Evolutionary conservation across 2,329 filamentous ascomycete genomes (phyloP).

Genomic region (Stagonosporopsis chrysanthemi): DNA sequence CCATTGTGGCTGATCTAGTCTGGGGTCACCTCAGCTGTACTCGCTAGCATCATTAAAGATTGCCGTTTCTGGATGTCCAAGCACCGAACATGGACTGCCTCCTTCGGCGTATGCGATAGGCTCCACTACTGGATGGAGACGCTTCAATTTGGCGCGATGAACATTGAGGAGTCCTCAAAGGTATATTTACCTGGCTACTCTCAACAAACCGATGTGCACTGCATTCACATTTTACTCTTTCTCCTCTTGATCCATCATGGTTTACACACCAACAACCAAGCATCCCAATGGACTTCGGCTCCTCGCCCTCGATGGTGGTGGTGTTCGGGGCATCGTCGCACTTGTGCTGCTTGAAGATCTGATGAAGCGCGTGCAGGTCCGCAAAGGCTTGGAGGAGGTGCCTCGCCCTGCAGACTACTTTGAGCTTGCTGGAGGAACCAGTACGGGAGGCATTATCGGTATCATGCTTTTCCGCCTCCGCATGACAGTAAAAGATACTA

Average conservation of each 20-base stretch:
- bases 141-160: background rate
- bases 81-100: background rate
- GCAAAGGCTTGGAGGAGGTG: background rate
- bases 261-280: slow-evolving; percentile 1
- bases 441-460: slow-evolving; percentile 10
- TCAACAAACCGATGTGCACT: background rate
- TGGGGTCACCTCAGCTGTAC: slow-evolving; percentile 2
- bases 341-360: slow-evolving; percentile 3
- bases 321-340: slow-evolving; percentile 6
- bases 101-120: background rate
- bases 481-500: slow-evolving; percentile 2
- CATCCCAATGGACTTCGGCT: slow-evolving; percentile 8
- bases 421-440: slow-evolving; percentile 12
- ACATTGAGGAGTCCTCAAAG: background rate
- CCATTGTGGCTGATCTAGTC: slow-evolving; percentile 6
- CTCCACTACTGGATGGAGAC: background rate
- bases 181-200: background rate
- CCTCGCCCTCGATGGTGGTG: slow-evolving; percentile 11
- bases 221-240: background rate
- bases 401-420: slow-evolving; percentile 9
- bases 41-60: background rate
- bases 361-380: slow-evolving; percentile 2
- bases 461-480: slow-evolving; percentile 10
- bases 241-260: background rate
- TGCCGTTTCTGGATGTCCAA: background rate